These are phyloP conservation scores for Immersiporthe knoxdaviesiana DNA, from an alignment of 2,329 filamentous ascomycete genomes.

Conservation along the genomic window DNA sequence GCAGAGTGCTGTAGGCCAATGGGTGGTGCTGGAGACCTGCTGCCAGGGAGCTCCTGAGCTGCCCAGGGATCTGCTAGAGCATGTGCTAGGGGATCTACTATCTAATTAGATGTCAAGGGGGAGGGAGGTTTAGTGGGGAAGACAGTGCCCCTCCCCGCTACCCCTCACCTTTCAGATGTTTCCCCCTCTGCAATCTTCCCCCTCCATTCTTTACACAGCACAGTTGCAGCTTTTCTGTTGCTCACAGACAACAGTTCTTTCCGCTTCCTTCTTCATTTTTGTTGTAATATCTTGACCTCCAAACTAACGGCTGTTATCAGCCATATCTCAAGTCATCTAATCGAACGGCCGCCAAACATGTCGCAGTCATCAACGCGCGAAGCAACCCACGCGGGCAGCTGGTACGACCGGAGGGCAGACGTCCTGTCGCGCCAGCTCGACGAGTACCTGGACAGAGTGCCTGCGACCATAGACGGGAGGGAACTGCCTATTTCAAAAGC, in stretches of 20 bases:
- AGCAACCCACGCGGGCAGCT: constrained; percentile 81
- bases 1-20: background rate
- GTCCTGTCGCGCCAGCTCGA: constrained; percentile 73
- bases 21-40: too few relatives aligned
- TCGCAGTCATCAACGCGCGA: constrained; percentile 43
- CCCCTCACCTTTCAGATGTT: background rate
- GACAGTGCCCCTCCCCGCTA: background rate
- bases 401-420: constrained; percentile 71
- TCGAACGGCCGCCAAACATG: constrained; percentile 31
- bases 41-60: background rate
- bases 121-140: background rate
- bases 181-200: background rate
- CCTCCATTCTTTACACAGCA: background rate
- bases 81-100: too few relatives aligned
- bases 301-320: background rate
- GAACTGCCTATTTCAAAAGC: constrained; percentile 72
- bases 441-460: constrained; percentile 72
- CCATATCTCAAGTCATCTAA: background rate
- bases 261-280: background rate
- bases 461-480: constrained; percentile 62
- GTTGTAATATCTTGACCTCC: background rate
- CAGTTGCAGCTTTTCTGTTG: too few relatives aligned
- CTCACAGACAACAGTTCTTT: background rate
- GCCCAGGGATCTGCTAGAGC: background rate
- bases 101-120: background rate